phyloP scores from a whole-genome alignment of 345 rosid species.

The Cardiospermum halicacabum region DNA sequence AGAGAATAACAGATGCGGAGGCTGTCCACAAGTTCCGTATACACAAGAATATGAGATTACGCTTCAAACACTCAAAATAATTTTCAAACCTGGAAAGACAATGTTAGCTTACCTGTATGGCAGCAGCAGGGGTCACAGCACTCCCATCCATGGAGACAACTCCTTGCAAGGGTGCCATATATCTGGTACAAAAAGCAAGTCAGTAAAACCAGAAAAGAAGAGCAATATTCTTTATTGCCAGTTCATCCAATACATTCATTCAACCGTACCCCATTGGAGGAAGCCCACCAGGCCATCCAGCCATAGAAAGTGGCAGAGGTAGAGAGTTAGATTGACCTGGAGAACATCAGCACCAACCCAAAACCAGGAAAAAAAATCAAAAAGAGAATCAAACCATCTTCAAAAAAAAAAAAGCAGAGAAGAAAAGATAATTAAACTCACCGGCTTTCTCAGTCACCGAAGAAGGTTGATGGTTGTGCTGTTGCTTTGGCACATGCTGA shows the following conservation, averaged over 20 bases:
- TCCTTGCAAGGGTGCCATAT: slow-evolving; percentile 87
- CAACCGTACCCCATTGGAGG: slow-evolving; percentile 87
- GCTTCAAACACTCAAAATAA: background rate
- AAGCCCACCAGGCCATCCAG: slow-evolving; percentile 92
- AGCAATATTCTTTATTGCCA: background rate
- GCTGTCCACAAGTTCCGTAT: slow-evolving; percentile 38
- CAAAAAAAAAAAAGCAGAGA: background rate
- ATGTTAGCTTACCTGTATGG: slow-evolving; percentile 56
- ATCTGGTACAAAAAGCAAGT: slow-evolving; percentile 44
- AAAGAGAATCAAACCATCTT: slow-evolving; percentile 3
- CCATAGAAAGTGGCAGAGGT: slow-evolving; percentile 69
- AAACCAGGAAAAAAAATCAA: background rate
- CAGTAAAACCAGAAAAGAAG: slow-evolving; percentile 14
- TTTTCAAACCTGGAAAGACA: background rate
- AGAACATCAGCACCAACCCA: background rate
- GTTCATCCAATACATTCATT: background rate
- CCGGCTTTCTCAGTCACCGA: slow-evolving; percentile 52
- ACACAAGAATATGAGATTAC: background rate
- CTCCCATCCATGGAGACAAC: slow-evolving; percentile 81
- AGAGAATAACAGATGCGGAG: slow-evolving; percentile 62
- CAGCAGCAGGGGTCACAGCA: slow-evolving; percentile 60
- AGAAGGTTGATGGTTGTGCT: slow-evolving; percentile 50
- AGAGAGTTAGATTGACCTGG: slow-evolving; percentile 66
- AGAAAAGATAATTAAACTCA: slow-evolving; percentile 13
- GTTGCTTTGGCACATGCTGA: slow-evolving; percentile 52